These are phyloP conservation scores for Collybiopsis luxurians DNA, from an alignment of 768 basidiomycete genomes.

Conservation along the genomic window DNA sequence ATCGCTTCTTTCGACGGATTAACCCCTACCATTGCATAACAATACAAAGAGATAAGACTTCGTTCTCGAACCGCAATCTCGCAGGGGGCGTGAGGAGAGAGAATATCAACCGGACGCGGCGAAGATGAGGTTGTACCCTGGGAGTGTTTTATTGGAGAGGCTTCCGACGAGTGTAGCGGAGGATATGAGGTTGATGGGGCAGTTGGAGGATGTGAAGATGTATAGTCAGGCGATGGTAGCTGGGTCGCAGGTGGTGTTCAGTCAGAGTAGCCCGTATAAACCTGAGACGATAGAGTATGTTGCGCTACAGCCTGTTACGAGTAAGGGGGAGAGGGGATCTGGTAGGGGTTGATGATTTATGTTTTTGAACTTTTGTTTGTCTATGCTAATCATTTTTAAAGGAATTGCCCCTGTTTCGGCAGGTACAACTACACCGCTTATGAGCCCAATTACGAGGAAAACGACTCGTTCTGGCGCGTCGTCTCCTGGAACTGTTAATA, in stretches of 20 bases:
- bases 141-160: not conserved
- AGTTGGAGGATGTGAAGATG: not conserved
- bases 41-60: not conserved
- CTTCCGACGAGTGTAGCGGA: not conserved
- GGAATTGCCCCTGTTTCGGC: too few relatives aligned
- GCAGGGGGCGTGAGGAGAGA: not conserved
- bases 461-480: too few relatives aligned
- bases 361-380: too few relatives aligned
- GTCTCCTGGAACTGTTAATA: too few relatives aligned
- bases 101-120: not conserved
- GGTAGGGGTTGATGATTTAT: too few relatives aligned
- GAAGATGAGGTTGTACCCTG: constrained; percentile 4
- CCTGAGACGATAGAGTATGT: constrained; percentile 6
- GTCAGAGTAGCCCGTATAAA: not conserved
- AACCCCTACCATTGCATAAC: constrained; percentile 15
- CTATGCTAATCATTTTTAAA: too few relatives aligned
- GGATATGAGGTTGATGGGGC: not conserved
- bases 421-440: too few relatives aligned
- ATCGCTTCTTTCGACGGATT: too few relatives aligned
- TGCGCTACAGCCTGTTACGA: not conserved
- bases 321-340: not conserved
- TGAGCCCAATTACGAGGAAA: too few relatives aligned
- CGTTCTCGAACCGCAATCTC: not conserved
- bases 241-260: not conserved
- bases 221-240: not conserved